Base-by-base conservation (phyloP, 192 early-diverging fungal genomes). In the Piromyces finnis region DNA sequence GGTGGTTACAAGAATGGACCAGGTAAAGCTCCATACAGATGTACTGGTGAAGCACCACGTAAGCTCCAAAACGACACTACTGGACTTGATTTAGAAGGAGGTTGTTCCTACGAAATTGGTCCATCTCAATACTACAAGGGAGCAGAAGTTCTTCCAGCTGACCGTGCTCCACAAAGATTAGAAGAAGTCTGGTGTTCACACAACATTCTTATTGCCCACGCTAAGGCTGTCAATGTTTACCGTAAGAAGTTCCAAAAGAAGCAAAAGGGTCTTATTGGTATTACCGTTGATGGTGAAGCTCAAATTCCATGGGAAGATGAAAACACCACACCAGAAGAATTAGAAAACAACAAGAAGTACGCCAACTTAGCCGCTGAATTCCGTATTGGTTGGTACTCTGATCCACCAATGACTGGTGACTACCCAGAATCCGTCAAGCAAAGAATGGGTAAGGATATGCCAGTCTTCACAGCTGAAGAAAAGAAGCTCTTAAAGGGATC, bases 361-460 rank as follows among this genome's bases (percentile, higher is more conserved):
- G 83, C 78, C 29, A 84, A 87, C 28, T 77, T 79, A 18, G 84
- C 29, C 11, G 84, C 84, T 22, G 78, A 86, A 77, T 84, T 83
- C 82, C 77, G 59, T 28, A 79, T 79, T 77, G 79, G 35, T 18
- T 86, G 85, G 85, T 87, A 85, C 82, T 83, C 81, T 83, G 86
- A 87, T 78, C 86, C 86, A 28, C 83, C 78, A 78, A 78, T 85
- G 5, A 28, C 77, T 27, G 86, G 86, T 15, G 86, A 87, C 29
- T 86, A 86, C 59, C 85, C 85, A 29, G 84, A 83, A 29, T 79
- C 77, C 41, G 32, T 85, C 12, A 78, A 79, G 9, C 41, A 51
- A 51, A 51, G 41, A 51, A 29, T 84, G 12, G 86, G 86, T 27
- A 27, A 30, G 17, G 79, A 78, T 22, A 41, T 86, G 29, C 86